Evolutionary conservation across 1,284 basidiomycete species (phyloP), one percentile per base, ranked within the genome.

Genomic region (Ceraceosorus guamensis): DNA sequence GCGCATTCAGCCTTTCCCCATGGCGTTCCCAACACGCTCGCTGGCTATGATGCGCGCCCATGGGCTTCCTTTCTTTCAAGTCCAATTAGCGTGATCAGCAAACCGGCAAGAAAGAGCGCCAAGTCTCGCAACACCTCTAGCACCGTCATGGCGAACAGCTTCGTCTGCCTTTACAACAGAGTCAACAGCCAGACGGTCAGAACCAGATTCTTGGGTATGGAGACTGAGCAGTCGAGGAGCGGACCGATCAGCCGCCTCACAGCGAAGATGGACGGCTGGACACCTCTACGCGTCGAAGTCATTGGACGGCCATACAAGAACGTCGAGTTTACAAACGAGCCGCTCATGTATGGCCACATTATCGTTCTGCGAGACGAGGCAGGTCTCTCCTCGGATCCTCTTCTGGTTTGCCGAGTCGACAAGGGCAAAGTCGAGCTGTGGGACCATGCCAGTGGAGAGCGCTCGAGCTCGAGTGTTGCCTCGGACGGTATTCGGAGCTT

Each of bases 141-240:
- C 14, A 92, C 91, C 78, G 88, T 96, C 70, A 83, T 90, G 55
- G 86, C 85, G 31, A 87, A 87, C 44, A 88, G 89, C 18, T 86
- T 89, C n/a, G 88, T 97, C 50, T 90, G 89, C 55, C 82, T 97
- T 50, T 93, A 91, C 82, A 92, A 92, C 76, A 87, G 91, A 70
- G 90, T 97, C 81, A 92, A 96, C 78, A 89, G 88, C 11, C 91
- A 97, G 79, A 93, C 91, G 30, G 91, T 93, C 59, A 86, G 91
- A 66, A 96, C 91, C 52, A 95, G 95, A 79, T 96, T 92, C 77
- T 89, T 95, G 86, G 88, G 87, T 55, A 87, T 90, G 73, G 88
- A 91, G 69, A 50, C 50, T 44, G 11, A 13, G 7, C 55, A 52
- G 5, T 14, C n/a, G 7, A 24, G 44, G 6, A 11, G 51, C 33